Percentiles rank a stretch among this genome's conserved stretches.
phyloP scores from a whole-genome alignment of 1,139 yeast genomes.

The Geotrichum fermentans region DNA sequence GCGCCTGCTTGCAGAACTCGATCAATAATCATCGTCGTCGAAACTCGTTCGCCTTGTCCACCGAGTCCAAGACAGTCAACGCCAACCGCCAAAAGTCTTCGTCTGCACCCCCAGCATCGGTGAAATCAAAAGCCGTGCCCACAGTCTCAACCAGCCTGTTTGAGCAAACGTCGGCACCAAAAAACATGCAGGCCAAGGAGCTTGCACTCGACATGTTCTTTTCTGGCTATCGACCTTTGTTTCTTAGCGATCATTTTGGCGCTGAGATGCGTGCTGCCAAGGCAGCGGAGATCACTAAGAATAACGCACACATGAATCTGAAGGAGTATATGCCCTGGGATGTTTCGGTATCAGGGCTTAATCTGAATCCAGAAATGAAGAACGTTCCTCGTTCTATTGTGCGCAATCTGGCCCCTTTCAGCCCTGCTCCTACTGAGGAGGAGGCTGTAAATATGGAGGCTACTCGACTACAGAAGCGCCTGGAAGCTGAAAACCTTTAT shows the following conservation, averaged over 20 bases:
- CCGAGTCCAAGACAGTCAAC: slow-evolving; percentile 9
- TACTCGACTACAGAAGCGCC: slow-evolving; percentile 14
- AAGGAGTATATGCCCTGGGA: slow-evolving; percentile 25
- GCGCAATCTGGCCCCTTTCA: slow-evolving; percentile 23
- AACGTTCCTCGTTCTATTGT: slow-evolving; percentile 26
- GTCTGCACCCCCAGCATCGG: slow-evolving; percentile 20
- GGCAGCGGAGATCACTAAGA: not conserved
- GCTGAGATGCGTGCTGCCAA: slow-evolving; percentile 4
- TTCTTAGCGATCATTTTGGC: slow-evolving; percentile 23
- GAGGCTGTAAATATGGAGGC: slow-evolving; percentile 19
- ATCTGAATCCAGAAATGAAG: slow-evolving; percentile 26
- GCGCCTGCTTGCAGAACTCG: not conserved
- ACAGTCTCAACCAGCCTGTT: slow-evolving; percentile 11
- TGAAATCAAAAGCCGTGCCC: slow-evolving; percentile 7
- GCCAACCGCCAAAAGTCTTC: slow-evolving; percentile 17
- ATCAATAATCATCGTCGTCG: slow-evolving; percentile 14
- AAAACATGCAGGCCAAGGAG: slow-evolving; percentile 17
- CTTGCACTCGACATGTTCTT: slow-evolving; percentile 32
- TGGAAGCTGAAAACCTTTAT: slow-evolving; percentile 8
- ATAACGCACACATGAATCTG: slow-evolving; percentile 12
- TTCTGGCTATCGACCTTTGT: slow-evolving; percentile 34
- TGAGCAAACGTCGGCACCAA: slow-evolving; percentile 15
- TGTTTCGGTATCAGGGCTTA: slow-evolving; percentile 24
- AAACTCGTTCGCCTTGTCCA: slow-evolving; percentile 16
- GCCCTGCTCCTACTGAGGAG: slow-evolving; percentile 20